Percentiles rank a stretch among this genome's conserved stretches.
Conservation (phyloP, 306 rosid species). For the Acmispon strigosus region DNA sequence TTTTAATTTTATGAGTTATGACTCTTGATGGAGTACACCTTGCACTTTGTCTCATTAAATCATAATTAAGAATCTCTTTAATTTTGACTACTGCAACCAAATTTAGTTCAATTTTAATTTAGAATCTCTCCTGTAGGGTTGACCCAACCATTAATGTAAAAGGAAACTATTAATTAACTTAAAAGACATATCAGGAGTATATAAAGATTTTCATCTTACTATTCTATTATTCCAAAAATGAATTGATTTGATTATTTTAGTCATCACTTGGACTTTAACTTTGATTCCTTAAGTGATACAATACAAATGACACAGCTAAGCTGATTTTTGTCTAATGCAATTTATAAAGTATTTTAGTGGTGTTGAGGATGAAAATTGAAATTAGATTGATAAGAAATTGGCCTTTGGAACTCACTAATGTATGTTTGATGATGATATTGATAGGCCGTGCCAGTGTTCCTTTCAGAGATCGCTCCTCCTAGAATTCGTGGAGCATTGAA, state of each 20-base stretch:
- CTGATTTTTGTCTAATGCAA: neutral
- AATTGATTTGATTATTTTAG: neutral
- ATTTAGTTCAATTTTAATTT: too few species aligned
- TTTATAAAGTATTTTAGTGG: neutral
- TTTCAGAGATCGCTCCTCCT: conserved; percentile 89
- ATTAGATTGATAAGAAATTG: neutral
- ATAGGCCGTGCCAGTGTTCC: conserved; percentile 91
- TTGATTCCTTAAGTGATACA: neutral
- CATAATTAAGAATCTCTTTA: neutral
- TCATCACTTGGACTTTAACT: conserved; percentile 6
- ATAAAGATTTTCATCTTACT: too few species aligned
- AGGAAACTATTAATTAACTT: too few species aligned
- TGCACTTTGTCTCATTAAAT: neutral
- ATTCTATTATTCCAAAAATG: too few species aligned
- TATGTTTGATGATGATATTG: conserved; percentile 22
- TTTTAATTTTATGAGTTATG: neutral
- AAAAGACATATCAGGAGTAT: too few species aligned
- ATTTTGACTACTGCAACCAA: neutral
- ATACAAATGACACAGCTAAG: neutral
- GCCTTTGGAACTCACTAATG: neutral
- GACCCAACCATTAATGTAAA: too few species aligned
- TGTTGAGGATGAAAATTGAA: neutral
- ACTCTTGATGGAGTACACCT: neutral
- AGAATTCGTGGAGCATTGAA: conserved; percentile 91
- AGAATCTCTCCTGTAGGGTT: too few species aligned